Base-by-base conservation (phyloP, 352 stramenopile species). In the Globisporangium nodosum region DNA sequence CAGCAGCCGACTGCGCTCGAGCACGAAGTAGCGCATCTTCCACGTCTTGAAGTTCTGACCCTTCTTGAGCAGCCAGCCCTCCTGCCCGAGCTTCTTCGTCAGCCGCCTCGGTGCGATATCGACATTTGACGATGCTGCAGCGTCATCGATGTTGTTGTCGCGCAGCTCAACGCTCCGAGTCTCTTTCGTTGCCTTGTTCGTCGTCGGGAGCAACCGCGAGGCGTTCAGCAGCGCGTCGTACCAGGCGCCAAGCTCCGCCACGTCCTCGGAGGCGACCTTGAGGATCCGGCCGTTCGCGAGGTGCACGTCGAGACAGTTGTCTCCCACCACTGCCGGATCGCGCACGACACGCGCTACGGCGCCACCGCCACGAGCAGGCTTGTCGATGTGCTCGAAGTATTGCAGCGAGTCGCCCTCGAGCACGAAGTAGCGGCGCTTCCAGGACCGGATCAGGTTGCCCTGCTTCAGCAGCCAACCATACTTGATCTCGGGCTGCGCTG, bases 11-110 rank as follows among this genome's bases (percentile, higher is more conserved):
- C 76, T 88, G n/a, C 74, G 68, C 49, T 82, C 65, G 47, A 95
- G 71, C 20, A 82, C 65, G 43, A 95, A 90, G 58, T 85, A 92
- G 8, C 80, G 71, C n/a, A 76, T 69, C 65, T 93, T 95, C 85
- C 85, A 95, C 0, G 69, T 89, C 71, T 91, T 90, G 54, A 93
- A 83, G 48, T 81, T 74, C 56, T 93, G 81, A 1, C 85, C 85
- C 63, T 87, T 78, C 63, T 95, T 95, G 51, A 91, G 56, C 1
- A 95, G 69, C 83, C 83, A 95, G 21, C 85, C 85, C 9, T 49
- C 45, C 33, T 55, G 58, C 0, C 45, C 52, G 12, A 64, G 52
- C 18, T 52, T 64, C 40, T 51, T 58, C 53, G 48, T 46, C 16
- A 58, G 27, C 35, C 47, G 48, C 45, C 27, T 27, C 21, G 39